These are phyloP conservation scores for Neocucurbitaria cava DNA, from an alignment of 2,329 filamentous ascomycete species.

Conservation along the genomic window DNA sequence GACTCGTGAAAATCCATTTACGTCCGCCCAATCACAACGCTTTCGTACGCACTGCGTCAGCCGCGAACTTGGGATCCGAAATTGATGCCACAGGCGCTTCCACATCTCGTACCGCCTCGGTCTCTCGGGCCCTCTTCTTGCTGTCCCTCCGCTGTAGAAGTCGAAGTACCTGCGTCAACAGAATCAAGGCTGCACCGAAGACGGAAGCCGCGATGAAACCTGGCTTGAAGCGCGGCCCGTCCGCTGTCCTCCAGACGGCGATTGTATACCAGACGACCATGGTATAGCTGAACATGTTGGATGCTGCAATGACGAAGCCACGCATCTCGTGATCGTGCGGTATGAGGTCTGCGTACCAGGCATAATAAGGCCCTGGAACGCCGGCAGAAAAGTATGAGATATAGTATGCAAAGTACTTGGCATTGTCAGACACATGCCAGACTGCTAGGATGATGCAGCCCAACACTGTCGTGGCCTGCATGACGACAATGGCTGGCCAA, in stretches of 20 bases:
- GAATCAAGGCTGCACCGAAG: conserved; percentile 29
- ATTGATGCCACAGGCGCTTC: conserved; percentile 8
- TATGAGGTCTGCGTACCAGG: conserved; percentile 35
- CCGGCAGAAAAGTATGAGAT: conserved; percentile 29
- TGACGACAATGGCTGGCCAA: conserved; percentile 51
- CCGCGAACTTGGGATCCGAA: conserved; percentile 41
- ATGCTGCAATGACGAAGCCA: conserved; percentile 29
- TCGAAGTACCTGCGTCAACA: conserved; percentile 17
- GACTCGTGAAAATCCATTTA: background rate
- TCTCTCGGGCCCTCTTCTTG: conserved; percentile 13
- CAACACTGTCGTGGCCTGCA: conserved; percentile 49
- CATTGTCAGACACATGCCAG: conserved; percentile 53
- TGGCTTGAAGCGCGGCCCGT: conserved; percentile 28
- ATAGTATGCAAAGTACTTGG: conserved; percentile 50
- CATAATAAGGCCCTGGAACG: conserved; percentile 33
- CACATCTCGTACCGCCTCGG: conserved; percentile 5
- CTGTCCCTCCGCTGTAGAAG: conserved; percentile 26
- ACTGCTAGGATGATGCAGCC: conserved; percentile 51
- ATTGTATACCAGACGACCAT: conserved; percentile 18
- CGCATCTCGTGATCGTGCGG: conserved; percentile 37
- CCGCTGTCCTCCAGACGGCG: conserved; percentile 30
- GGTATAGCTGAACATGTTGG: conserved; percentile 21
- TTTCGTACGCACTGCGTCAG: background rate
- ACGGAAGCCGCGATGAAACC: conserved; percentile 29
- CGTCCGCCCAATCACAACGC: background rate